Percentiles rank a stretch among this genome's conserved stretches.
These are phyloP conservation scores for Pseudocercospora musae DNA, from an alignment of 2,329 filamentous ascomycete species.

Conservation along the genomic window DNA sequence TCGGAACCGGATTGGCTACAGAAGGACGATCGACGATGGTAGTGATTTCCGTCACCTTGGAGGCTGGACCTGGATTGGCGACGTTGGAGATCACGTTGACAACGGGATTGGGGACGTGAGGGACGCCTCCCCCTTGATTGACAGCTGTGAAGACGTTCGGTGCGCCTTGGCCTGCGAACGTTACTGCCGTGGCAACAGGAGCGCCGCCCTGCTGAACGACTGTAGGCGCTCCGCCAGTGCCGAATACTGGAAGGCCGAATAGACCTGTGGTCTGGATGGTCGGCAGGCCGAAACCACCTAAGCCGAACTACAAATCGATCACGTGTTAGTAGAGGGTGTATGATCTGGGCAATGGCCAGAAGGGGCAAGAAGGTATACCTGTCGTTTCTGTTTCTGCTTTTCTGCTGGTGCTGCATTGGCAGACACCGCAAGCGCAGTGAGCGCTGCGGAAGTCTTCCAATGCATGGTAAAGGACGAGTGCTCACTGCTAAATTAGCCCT, in stretches of 20 bases:
- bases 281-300: not conserved
- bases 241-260: not conserved
- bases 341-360: not conserved
- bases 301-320: not conserved
- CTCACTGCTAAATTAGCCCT: not conserved
- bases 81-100: not conserved
- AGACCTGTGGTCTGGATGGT: not conserved
- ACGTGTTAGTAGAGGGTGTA: not conserved
- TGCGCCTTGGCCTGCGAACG: not conserved
- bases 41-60: not conserved
- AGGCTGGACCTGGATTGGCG: no score
- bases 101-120: not conserved
- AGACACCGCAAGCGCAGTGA: not conserved
- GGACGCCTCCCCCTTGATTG: not conserved
- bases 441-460: constrained; percentile 1
- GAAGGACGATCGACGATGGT: not conserved
- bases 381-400: not conserved
- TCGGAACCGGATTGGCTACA: no score
- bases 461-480: not conserved
- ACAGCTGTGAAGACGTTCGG: no score
- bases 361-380: not conserved
- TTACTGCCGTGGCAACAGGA: not conserved
- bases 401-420: not conserved
- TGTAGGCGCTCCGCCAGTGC: not conserved
- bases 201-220: not conserved